phyloP scores from a whole-genome alignment of 108 stramenopile genomes.

The Skeletonema menzelii region DNA sequence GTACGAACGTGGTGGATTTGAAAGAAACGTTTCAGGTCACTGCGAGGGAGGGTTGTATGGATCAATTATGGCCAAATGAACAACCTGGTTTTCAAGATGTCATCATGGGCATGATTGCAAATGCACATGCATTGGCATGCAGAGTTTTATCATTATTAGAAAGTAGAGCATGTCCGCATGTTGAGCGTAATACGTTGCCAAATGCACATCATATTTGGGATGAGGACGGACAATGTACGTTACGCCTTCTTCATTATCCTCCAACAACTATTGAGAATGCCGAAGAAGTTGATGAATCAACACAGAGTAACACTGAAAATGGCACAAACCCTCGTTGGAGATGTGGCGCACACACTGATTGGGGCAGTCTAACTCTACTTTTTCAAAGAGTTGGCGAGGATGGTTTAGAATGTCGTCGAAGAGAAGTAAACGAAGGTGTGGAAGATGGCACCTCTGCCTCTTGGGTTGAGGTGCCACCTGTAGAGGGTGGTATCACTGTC shows the following conservation, averaged over 20 bases:
- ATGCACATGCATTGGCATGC: constrained; percentile 32
- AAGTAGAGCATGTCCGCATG: constrained; percentile 26
- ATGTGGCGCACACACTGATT: constrained; percentile 62
- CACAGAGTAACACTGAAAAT: not conserved
- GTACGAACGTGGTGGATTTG: constrained; percentile 41
- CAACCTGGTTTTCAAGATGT: constrained; percentile 5
- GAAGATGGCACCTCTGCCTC: not conserved
- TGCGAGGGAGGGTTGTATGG: constrained; percentile 52
- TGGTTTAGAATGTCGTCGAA: constrained; percentile 56
- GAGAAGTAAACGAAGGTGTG: constrained; percentile 21
- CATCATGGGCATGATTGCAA: constrained; percentile 16
- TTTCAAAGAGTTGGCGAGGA: constrained; percentile 48
- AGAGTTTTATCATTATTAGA: constrained; percentile 38
- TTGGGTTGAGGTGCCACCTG: constrained; percentile 44
- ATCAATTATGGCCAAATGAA: constrained; percentile 50
- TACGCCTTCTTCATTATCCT: constrained; percentile 60
- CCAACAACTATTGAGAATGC: constrained; percentile 24
- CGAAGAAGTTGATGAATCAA: not conserved
- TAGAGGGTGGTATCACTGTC: constrained; percentile 55
- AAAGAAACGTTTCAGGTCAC: constrained; percentile 61
- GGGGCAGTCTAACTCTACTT: constrained; percentile 51
- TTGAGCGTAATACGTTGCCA: constrained; percentile 24
- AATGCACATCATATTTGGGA: constrained; percentile 44
- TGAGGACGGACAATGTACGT: constrained; percentile 55
- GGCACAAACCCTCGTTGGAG: constrained; percentile 24